phyloP scores from a whole-genome alignment of 495 filamentous ascomycete species.

The Xylaria telfairii region DNA sequence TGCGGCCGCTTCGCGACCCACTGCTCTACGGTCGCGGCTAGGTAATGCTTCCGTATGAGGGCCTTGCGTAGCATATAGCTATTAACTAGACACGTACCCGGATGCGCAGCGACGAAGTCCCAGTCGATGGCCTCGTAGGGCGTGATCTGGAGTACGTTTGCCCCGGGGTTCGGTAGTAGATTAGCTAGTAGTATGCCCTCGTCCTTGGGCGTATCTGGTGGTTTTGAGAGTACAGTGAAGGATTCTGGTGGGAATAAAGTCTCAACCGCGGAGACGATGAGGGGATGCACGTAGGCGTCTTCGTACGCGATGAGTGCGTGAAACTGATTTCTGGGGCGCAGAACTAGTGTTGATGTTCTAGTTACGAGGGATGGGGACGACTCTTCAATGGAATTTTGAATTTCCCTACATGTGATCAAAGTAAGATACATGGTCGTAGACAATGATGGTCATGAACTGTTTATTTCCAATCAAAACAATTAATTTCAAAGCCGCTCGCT shows the following conservation, averaged over 20 bases:
- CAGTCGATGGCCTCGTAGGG: conserved; percentile 90
- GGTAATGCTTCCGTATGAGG: conserved; percentile 94
- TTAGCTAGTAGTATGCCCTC: conserved; percentile 40
- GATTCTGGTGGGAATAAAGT: conserved; percentile 59
- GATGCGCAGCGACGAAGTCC: conserved; percentile 66
- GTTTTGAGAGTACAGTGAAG: conserved; percentile 40
- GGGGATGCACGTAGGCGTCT: conserved; percentile 82
- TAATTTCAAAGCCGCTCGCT: conserved; percentile 3
- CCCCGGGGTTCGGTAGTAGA: conserved; percentile 42
- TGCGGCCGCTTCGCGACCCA: conserved; percentile 84
- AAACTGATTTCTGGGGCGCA: conserved; percentile 49
- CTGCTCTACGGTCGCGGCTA: conserved; percentile 76
- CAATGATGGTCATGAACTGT: conserved; percentile 8
- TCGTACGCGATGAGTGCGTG: conserved; percentile 84
- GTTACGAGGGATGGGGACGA: conserved; percentile 22
- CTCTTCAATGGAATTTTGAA: conserved; percentile 23
- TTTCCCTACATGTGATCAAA: conserved; percentile 31
- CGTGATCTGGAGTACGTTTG: conserved; percentile 76
- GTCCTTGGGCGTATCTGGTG: conserved; percentile 25
- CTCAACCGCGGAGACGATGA: conserved; percentile 75
- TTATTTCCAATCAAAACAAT: conserved; percentile 18
- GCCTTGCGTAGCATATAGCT: conserved; percentile 96
- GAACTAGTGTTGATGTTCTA: conserved; percentile 30
- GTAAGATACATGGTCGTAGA: conserved; percentile 34
- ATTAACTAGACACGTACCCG: conserved; percentile 69